Evolutionary conservation across 108 stramenopile species (phyloP).

Genomic region (Nitzschia sp.): DNA sequence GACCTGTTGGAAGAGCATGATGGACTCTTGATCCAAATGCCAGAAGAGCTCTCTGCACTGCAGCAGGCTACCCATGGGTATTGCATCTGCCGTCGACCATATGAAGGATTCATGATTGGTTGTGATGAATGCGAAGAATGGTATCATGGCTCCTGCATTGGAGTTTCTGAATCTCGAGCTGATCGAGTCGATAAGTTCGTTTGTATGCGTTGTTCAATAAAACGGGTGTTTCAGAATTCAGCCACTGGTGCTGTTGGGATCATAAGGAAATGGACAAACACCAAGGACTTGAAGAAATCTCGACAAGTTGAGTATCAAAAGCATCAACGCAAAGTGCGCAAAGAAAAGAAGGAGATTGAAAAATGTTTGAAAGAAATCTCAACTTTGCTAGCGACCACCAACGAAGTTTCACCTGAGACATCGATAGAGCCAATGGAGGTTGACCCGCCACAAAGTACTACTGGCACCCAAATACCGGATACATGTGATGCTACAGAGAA

Average conservation of each 20-base stretch:
- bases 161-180: constrained; percentile 69
- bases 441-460: too few species aligned
- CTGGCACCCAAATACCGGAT: too few species aligned
- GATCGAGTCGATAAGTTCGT: constrained; percentile 72
- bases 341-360: constrained; percentile 65
- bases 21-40: constrained; percentile 55
- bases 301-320: constrained; percentile 61
- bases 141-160: constrained; percentile 92
- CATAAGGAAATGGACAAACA: constrained; percentile 71
- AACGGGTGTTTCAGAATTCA: constrained; percentile 54
- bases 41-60: constrained; percentile 64
- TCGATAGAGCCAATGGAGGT: too few species aligned
- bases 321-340: constrained; percentile 67
- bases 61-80: constrained; percentile 70
- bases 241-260: constrained; percentile 41
- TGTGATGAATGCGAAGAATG: constrained; percentile 93
- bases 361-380: too few species aligned
- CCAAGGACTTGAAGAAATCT: constrained; percentile 60
- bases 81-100: constrained; percentile 88
- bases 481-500: too few species aligned
- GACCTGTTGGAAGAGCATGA: constrained; percentile 69
- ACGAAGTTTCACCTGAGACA: too few species aligned
- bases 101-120: constrained; percentile 95
- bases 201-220: constrained; percentile 69
- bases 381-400: too few species aligned